Percentiles rank a stretch among this genome's conserved stretches.
Evolutionary conservation across 208 protist species (phyloP).

Genomic region (Crithidia brevicula): DNA sequence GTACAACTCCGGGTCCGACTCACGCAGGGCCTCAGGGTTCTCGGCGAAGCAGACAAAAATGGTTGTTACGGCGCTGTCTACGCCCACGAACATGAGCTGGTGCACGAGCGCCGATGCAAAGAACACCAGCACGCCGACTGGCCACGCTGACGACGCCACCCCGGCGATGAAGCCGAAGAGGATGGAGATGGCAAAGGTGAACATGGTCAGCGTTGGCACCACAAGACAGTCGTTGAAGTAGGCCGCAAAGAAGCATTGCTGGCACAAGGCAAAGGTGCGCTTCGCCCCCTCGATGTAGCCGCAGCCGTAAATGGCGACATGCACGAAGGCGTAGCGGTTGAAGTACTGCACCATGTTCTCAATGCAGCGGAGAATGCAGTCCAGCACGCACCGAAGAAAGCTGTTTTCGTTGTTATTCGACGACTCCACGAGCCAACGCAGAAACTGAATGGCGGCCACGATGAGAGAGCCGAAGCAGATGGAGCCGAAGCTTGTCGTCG

Average conservation of each 20-base stretch:
- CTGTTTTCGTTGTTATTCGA: slow-evolving; percentile 41
- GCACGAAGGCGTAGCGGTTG: slow-evolving; percentile 93
- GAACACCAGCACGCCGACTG: slow-evolving; percentile 58
- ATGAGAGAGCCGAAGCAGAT: slow-evolving; percentile 94
- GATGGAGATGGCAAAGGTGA: slow-evolving; percentile 54
- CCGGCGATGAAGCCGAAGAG: slow-evolving; percentile 60
- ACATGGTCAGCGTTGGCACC: slow-evolving; percentile 58
- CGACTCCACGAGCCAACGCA: slow-evolving; percentile 60
- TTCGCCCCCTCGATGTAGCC: slow-evolving; percentile 91
- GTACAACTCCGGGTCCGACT: slow-evolving; percentile 76
- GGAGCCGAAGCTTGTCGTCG: slow-evolving; percentile 87
- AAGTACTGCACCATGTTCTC: slow-evolving; percentile 88
- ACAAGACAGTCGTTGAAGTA: slow-evolving; percentile 92
- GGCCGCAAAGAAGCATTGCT: slow-evolving; percentile 81
- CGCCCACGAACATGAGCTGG: slow-evolving; percentile 62
- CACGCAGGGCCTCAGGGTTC: slow-evolving; percentile 68
- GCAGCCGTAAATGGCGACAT: slow-evolving; percentile 93
- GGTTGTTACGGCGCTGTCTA: slow-evolving; percentile 79
- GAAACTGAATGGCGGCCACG: slow-evolving; percentile 83
- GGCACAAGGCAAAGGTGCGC: slow-evolving; percentile 78
- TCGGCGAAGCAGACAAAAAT: slow-evolving; percentile 93
- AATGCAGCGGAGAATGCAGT: slow-evolving; percentile 65
- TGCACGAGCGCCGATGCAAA: slow-evolving; percentile 57
- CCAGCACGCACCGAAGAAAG: slow-evolving; percentile 46
- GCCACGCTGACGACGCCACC: slow-evolving; percentile 31